phyloP scores from a whole-genome alignment of 257 asterid genomes.

The Solanum megistacrolobum region DNA sequence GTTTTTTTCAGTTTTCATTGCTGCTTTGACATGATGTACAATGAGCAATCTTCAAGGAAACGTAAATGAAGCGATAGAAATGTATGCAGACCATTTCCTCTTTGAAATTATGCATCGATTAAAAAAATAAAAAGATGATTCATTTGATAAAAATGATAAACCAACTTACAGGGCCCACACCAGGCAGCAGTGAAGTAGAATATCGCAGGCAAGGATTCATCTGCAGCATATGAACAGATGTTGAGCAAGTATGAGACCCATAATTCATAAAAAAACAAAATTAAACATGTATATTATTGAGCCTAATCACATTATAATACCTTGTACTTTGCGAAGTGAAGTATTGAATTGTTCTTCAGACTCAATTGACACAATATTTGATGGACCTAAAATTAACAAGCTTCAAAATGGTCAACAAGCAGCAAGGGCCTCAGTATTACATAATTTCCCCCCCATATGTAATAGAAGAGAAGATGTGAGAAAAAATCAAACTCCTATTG shows the following conservation, averaged over 20 bases:
- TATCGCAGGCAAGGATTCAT: constrained; percentile 76
- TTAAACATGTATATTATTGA: background rate
- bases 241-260: background rate
- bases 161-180: constrained; percentile 95
- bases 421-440: background rate
- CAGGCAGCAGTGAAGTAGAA: constrained; percentile 96
- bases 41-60: background rate
- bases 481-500: background rate
- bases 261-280: background rate
- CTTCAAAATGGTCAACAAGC: background rate
- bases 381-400: constrained; percentile 35
- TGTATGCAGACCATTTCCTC: background rate
- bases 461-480: background rate
- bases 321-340: constrained; percentile 66
- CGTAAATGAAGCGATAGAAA: background rate
- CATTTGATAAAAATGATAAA: background rate
- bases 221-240: constrained; percentile 25
- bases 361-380: constrained; percentile 64
- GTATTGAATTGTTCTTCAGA: constrained; percentile 70
- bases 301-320: constrained; percentile 19
- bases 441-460: background rate
- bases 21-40: background rate
- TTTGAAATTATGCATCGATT: background rate
- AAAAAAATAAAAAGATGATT: background rate
- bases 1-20: background rate